Evolutionary conservation across 1,284 basidiomycete species (phyloP), one percentile per base, ranked within the genome.

Genomic region (Volvariella volvacea): DNA sequence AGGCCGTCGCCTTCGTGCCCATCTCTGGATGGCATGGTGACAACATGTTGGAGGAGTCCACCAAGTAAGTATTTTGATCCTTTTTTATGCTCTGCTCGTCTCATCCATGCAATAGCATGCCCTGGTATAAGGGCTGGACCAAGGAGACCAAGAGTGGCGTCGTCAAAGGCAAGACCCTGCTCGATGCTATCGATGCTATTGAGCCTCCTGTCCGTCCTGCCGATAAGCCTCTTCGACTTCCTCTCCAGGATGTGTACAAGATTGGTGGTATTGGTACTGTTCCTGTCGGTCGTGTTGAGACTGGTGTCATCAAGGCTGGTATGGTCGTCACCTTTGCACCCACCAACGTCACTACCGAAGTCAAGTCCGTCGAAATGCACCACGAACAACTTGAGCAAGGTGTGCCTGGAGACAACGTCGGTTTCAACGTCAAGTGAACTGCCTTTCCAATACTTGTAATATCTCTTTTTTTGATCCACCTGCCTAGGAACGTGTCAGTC

Each of bases 191-290:
- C 60, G 95, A 99, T 67, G 92, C 94, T 71, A 99, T 99, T 65
- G 96, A 99, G 67, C 93, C 96, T 66, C 95, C 95, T 51, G 71
- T 77, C 55, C 92, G 95, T 70, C 96, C 96, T 56, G 89, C 90
- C 68, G 95, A 99, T 81, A 97, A 96, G 82, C 94, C 95, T 61
- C 95, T 99, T 76, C 94, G 95, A 78, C 94, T 99, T 56, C 95
- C 95, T 62, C 93, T 99, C 73, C 95, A 99, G 83, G 95, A 99
- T 83, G 95, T 99, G 62, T 99, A 99, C 92, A 99, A 99, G 84
- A 99, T 99, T 64, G 95, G 95, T 76, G 95, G 95, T 94, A 99
- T 99, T 64, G 95, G 95, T 59, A 99, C 95, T 61, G 96, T 99
- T 61, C 95, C 95, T 67, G 95, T 99, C 75, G 95, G 95, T 71